Conservation (phyloP, 2,329 filamentous ascomycete species). For the Penicillium sp. region DNA sequence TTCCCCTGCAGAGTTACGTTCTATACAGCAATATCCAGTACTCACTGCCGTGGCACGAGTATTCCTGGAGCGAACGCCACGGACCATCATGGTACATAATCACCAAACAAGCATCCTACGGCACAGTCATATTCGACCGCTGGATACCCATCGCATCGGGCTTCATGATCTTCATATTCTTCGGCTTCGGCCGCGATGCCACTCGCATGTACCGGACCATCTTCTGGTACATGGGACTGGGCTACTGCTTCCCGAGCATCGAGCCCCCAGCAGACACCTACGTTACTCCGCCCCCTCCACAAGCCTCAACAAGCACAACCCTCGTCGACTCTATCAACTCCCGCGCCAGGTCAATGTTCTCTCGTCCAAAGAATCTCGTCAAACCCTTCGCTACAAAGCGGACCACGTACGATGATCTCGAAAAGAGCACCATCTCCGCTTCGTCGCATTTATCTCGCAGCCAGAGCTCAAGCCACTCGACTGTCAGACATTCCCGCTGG, state of each 20-base stretch:
- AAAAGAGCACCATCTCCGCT: constrained; percentile 18
- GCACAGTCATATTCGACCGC: constrained; percentile 52
- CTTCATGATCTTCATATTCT: constrained; percentile 60
- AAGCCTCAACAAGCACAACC: constrained; percentile 14
- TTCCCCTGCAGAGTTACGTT: constrained; percentile 55
- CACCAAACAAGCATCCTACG: constrained; percentile 48
- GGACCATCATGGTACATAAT: constrained; percentile 24
- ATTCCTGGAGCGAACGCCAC: constrained; percentile 48
- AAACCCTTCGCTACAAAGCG: neutral
- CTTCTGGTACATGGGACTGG: constrained; percentile 45
- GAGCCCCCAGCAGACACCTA: constrained; percentile 19
- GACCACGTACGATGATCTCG: constrained; percentile 19
- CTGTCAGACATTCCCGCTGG: constrained; percentile 10
- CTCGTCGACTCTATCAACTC: constrained; percentile 28
- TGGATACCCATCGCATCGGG: constrained; percentile 58
- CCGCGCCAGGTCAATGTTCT: constrained; percentile 29
- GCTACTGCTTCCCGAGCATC: constrained; percentile 31
- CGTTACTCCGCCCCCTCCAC: neutral
- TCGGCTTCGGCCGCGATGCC: constrained; percentile 64
- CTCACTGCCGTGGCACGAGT: constrained; percentile 41
- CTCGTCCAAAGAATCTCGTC: constrained; percentile 14
- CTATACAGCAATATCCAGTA: constrained; percentile 46
- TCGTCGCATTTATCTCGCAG: neutral
- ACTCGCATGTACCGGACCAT: constrained; percentile 53
- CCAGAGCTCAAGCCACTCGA: neutral